Evolutionary conservation across 768 basidiomycete species (phyloP).

Genomic region (Hypholoma sublateritium): DNA sequence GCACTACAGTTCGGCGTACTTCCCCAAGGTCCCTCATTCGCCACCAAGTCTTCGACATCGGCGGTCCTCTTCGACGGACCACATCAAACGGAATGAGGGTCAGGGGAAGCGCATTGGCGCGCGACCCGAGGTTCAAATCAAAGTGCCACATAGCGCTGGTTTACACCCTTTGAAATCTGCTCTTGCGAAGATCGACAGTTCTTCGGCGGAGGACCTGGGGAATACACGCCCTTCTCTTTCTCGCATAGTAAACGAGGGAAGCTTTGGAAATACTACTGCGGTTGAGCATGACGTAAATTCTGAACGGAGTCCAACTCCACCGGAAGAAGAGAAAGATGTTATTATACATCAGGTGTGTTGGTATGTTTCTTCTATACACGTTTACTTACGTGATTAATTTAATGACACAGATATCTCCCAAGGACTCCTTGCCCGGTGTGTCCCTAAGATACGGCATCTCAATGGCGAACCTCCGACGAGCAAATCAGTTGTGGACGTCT

Average conservation of each 20-base stretch:
- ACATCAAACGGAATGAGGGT: slow-evolving; percentile 1
- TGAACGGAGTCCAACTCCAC: slow-evolving; percentile 9
- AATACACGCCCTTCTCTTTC: slow-evolving; percentile 41
- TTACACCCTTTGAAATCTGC: slow-evolving; percentile 29
- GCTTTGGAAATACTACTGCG: slow-evolving; percentile 27
- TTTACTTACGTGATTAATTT: not conserved
- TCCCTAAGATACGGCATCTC: slow-evolving; percentile 88
- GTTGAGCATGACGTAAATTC: slow-evolving; percentile 16
- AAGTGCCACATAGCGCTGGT: slow-evolving; percentile 15
- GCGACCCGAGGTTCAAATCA: slow-evolving; percentile 23
- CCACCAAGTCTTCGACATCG: slow-evolving; percentile 21
- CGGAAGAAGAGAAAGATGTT: slow-evolving; percentile 48
- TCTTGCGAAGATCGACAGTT: slow-evolving; percentile 16
- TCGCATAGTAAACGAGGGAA: slow-evolving; percentile 33
- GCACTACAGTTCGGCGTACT: slow-evolving; percentile 31
- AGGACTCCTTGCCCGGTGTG: slow-evolving; percentile 84
- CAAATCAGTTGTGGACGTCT: slow-evolving; percentile 92
- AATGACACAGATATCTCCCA: slow-evolving; percentile 54
- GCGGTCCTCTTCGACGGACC: slow-evolving; percentile 18
- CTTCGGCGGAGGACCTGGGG: slow-evolving; percentile 27
- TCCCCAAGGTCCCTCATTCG: slow-evolving; percentile 23
- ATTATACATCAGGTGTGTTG: slow-evolving; percentile 57
- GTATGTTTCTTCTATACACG: slow-evolving; percentile 2
- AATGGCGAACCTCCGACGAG: slow-evolving; percentile 77
- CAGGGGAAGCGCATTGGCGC: slow-evolving; percentile 20